Conservation (phyloP, 2,329 filamentous ascomycete species). For the Erysiphe pulchra region DNA sequence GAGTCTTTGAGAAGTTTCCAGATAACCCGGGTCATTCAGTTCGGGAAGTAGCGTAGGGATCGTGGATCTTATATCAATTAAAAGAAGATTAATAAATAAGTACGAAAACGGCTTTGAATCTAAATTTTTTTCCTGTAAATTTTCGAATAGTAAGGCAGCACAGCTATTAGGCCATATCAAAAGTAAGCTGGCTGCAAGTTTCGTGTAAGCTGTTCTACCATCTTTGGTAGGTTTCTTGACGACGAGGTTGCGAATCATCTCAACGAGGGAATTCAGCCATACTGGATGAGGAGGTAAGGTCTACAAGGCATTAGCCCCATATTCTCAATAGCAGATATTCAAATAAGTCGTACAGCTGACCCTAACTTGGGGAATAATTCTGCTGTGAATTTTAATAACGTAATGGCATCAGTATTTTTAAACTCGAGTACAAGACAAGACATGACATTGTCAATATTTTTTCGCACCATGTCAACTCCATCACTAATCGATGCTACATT, state of each 20-base stretch:
- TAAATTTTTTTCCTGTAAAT: constrained; percentile 9
- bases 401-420: constrained; percentile 31
- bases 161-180: constrained; percentile 24
- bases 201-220: constrained; percentile 31
- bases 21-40: constrained; percentile 29
- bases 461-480: constrained; percentile 13
- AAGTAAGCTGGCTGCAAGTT: constrained; percentile 29
- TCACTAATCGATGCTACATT: constrained; percentile 17
- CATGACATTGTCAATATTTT: constrained; percentile 22
- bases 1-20: constrained; percentile 23
- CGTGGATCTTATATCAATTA: constrained; percentile 38
- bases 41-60: constrained; percentile 31
- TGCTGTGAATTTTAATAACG: constrained; percentile 29
- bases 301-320: constrained; percentile 13
- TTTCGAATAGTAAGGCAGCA: constrained; percentile 25
- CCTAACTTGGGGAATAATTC: constrained; percentile 24
- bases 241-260: constrained; percentile 26
- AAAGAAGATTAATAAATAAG: constrained; percentile 34
- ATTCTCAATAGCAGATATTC: neutral
- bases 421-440: constrained; percentile 25
- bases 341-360: constrained; percentile 17
- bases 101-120: constrained; percentile 30
- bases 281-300: constrained; percentile 21
- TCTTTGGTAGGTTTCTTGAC: constrained; percentile 26
- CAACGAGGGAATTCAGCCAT: constrained; percentile 25